Evolutionary conservation across 1,284 basidiomycete genomes (phyloP), one percentile per base, ranked within the genome.

Genomic region (Cutaneotrichosporon sp.): DNA sequence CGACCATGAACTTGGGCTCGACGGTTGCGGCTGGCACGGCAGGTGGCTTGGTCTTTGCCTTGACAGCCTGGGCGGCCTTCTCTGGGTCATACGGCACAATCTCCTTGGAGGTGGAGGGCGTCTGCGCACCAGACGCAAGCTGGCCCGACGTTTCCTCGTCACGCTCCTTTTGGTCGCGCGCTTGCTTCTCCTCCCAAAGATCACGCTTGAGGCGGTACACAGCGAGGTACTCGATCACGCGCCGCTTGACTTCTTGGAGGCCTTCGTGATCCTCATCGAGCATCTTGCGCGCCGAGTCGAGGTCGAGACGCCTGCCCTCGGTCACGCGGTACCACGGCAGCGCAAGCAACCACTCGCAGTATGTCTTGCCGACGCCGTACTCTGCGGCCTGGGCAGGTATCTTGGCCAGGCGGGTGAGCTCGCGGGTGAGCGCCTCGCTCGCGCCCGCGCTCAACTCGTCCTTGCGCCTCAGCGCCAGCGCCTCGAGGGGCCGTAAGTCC

Each of bases 181-280:
- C 62, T 40, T 71, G 63, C 22, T 69, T 58, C 63, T 76, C 75
- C 11, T 67, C 22, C 65, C 74, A 78, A 11, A 78, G 70, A 34
- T 75, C 70, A 40, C 72, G 73, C 67, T 78, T 78, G 57, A 79
- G 65, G 11, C 76, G 64, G 62, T 79, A 77, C 26, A 79, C 77
- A 2, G 77, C 77, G 26, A 79, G 69, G 67, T 79, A 79, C 64
- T 79, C 77, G 18, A 78, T 69, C 9, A 79, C 75, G 22, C 77
- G 67, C 56, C 73, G 66, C 70, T 79, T 79, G 57, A 79, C 76
- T n/a, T 72, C 74, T 21, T 73, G 67, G 30, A 79, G 61, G 14
- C 77, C 77, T 67, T 78, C 77, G 65, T 79, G 77, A 47, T 77
- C 77, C 21, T 70, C 71, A 36, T 79, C 77, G 49, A 79, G 65